Percentiles rank a stretch among this genome's conserved stretches.
phyloP scores from a whole-genome alignment of 2,329 filamentous ascomycete species.

The Exophiala phaeomuriformis region DNA sequence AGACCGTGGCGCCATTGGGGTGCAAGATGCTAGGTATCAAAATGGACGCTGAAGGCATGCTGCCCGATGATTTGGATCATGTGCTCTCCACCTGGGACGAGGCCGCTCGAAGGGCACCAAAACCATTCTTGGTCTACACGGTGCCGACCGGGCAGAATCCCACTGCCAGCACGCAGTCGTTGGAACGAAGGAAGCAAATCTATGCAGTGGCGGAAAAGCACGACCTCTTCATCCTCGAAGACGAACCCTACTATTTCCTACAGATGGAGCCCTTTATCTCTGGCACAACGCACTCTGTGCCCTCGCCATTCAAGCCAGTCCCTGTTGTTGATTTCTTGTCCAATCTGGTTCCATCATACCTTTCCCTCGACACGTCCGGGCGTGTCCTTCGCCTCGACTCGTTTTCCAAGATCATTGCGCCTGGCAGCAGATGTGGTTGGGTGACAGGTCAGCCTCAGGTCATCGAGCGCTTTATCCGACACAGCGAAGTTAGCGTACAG shows the following conservation, averaged over 20 bases:
- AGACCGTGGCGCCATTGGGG: conserved; percentile 58
- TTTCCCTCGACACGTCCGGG: conserved; percentile 77
- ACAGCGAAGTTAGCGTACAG: conserved; percentile 77
- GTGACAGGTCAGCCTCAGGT: conserved; percentile 80
- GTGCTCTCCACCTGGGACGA: conserved; percentile 60
- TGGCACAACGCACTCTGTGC: conserved; percentile 37
- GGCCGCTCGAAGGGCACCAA: conserved; percentile 48
- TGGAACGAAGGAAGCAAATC: conserved; percentile 59
- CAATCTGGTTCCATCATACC: conserved; percentile 63
- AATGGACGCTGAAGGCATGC: conserved; percentile 60
- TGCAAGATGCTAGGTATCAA: conserved; percentile 53
- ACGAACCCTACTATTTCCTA: conserved; percentile 91
- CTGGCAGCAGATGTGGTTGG: conserved; percentile 79
- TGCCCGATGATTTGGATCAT: conserved; percentile 55
- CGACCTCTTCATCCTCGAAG: conserved; percentile 79
- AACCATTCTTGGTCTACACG: conserved; percentile 62
- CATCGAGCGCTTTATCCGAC: conserved; percentile 70
- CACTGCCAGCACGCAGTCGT: conserved; percentile 72
- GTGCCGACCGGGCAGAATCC: conserved; percentile 84
- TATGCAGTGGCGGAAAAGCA: conserved; percentile 76
- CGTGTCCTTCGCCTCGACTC: conserved; percentile 86
- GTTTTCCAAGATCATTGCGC: conserved; percentile 84
- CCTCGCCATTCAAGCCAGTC: conserved; percentile 44
- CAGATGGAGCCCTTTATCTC: conserved; percentile 67
- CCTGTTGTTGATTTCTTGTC: conserved; percentile 64